A percentile compares a stretch with the other conserved stretches of the same genome.
Evolutionary conservation across 352 stramenopile genomes (phyloP).

Genomic region (Chrysophaeum taylorii): DNA sequence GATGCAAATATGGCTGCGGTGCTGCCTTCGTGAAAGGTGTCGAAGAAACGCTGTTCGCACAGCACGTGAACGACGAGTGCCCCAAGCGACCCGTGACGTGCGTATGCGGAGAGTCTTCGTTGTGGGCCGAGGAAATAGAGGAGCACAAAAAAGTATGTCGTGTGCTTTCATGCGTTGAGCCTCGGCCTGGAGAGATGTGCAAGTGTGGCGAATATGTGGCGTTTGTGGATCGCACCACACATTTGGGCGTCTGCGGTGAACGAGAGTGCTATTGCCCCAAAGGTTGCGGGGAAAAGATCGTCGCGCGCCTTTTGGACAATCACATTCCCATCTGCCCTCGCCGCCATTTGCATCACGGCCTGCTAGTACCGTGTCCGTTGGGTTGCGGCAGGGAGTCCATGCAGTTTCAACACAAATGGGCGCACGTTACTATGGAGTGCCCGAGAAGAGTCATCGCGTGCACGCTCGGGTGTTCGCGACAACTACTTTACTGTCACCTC

Average conservation of each 20-base stretch:
- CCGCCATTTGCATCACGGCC: not conserved
- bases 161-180: slow-evolving; percentile 11
- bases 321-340: slow-evolving; percentile 6
- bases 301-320: not conserved
- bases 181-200: not conserved
- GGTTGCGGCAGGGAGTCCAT: slow-evolving; percentile 17
- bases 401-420: not conserved
- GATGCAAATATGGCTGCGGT: slow-evolving; percentile 23
- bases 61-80: slow-evolving; percentile 18
- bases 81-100: slow-evolving; percentile 20
- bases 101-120: slow-evolving; percentile 11
- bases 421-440: slow-evolving; percentile 15
- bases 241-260: not conserved
- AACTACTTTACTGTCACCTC: not conserved
- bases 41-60: slow-evolving; percentile 4
- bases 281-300: slow-evolving; percentile 13
- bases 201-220: not conserved
- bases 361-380: slow-evolving; percentile 10
- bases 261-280: slow-evolving; percentile 14
- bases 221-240: not conserved
- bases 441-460: slow-evolving; percentile 17
- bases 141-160: slow-evolving; percentile 10
- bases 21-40: not conserved
- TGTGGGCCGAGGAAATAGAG: slow-evolving; percentile 24
- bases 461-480: slow-evolving; percentile 11